A percentile compares a stretch with the other conserved stretches of the same genome.
phyloP scores from a whole-genome alignment of 768 basidiomycete genomes.

The Xanthoconium purpureum region DNA sequence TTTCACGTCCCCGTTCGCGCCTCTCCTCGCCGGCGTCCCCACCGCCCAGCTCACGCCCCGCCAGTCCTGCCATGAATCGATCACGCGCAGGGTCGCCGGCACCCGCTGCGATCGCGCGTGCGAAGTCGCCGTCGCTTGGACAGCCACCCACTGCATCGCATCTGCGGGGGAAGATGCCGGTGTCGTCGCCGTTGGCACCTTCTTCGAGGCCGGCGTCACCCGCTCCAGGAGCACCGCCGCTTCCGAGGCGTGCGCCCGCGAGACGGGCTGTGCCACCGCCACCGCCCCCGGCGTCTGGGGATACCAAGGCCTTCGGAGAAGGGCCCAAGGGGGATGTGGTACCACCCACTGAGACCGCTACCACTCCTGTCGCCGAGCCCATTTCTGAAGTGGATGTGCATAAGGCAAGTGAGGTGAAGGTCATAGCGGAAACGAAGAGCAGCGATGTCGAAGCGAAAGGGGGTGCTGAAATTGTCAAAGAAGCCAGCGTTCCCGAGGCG shows the following conservation, averaged over 20 bases:
- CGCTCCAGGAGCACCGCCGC: slow-evolving; percentile 44
- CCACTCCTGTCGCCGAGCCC: neutral
- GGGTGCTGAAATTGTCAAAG: neutral
- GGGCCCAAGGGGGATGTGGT: slow-evolving; percentile 5
- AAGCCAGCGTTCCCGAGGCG: neutral
- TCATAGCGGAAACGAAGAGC: slow-evolving; percentile 1
- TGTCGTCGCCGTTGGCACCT: slow-evolving; percentile 29
- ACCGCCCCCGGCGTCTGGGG: neutral
- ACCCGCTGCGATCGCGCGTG: slow-evolving; percentile 6
- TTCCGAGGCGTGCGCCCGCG: slow-evolving; percentile 64
- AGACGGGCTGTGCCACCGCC: slow-evolving; percentile 38
- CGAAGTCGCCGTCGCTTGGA: slow-evolving; percentile 14
- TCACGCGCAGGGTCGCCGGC: slow-evolving; percentile 27
- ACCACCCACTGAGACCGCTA: neutral
- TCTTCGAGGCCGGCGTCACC: slow-evolving; percentile 39
- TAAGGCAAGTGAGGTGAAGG: neutral
- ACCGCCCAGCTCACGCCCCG: slow-evolving; percentile 34
- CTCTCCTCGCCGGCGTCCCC: slow-evolving; percentile 23
- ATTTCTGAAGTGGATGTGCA: neutral
- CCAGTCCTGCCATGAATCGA: slow-evolving; percentile 21
- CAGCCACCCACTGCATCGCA: neutral
- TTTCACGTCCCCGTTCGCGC: slow-evolving; percentile 35
- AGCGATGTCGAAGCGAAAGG: neutral
- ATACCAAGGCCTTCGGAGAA: neutral
- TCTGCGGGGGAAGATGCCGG: slow-evolving; percentile 15